These are phyloP conservation scores for Trichoderma gracile DNA, from an alignment of 2,329 filamentous ascomycete genomes.

Conservation along the genomic window DNA sequence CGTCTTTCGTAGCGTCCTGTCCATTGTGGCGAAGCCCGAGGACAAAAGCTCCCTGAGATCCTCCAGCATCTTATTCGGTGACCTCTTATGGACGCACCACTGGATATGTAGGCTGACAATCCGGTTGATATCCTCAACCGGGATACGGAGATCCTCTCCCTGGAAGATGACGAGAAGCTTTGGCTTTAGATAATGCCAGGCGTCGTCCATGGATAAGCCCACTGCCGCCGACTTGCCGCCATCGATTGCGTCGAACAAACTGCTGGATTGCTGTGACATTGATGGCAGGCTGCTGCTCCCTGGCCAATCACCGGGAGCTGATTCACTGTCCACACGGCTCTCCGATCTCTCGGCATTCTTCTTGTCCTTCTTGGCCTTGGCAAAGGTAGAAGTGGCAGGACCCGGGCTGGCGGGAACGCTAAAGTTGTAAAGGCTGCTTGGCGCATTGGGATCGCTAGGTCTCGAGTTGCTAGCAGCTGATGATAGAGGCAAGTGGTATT, in stretches of 20 bases:
- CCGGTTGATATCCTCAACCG: conserved; percentile 80
- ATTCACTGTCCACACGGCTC: conserved; percentile 55
- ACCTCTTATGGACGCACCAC: conserved; percentile 72
- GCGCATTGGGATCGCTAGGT: conserved; percentile 72
- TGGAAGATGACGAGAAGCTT: conserved; percentile 78
- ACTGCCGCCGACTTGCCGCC: conserved; percentile 58
- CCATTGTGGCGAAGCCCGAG: conserved; percentile 84
- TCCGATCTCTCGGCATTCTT: conserved; percentile 68
- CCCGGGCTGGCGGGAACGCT: conserved; percentile 71
- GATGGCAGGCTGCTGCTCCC: conserved; percentile 55
- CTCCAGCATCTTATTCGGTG: conserved; percentile 70
- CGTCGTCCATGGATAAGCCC: conserved; percentile 75
- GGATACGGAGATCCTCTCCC: conserved; percentile 75
- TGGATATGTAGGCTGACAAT: conserved; percentile 78
- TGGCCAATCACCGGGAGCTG: conserved; percentile 51
- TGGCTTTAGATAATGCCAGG: conserved; percentile 77
- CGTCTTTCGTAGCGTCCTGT: conserved; percentile 75
- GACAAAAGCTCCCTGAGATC: conserved; percentile 72
- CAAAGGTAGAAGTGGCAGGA: conserved; percentile 65
- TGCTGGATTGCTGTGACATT: conserved; percentile 44
- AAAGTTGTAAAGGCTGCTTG: conserved; percentile 77
- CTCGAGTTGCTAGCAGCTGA: conserved; percentile 76
- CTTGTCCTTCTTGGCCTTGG: conserved; percentile 85
- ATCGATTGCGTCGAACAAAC: conserved; percentile 56
- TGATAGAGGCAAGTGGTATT: conserved; percentile 70